These are phyloP conservation scores for Microbotryum saponariae DNA, from an alignment of 1,284 basidiomycete genomes.

Conservation along the genomic window DNA sequence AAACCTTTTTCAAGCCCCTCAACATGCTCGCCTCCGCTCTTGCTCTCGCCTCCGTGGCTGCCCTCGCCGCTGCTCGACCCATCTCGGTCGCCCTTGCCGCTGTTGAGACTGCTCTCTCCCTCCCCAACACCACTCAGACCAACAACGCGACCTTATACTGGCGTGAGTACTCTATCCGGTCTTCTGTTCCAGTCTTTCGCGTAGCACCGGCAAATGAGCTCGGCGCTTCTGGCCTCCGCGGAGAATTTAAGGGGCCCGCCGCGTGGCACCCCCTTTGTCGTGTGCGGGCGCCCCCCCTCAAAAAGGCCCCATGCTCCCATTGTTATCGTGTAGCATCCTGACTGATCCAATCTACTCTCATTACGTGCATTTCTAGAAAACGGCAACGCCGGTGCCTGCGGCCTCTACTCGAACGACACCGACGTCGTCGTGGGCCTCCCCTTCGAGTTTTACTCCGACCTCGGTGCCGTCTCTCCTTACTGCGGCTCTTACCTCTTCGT, in stretches of 20 bases:
- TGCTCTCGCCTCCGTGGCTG: slow-evolving; percentile 14
- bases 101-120: slow-evolving; percentile 10
- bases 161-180: slow-evolving; percentile 6
- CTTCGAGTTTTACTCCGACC: slow-evolving; percentile 25
- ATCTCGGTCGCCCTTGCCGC: neutral
- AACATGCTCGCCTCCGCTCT: neutral
- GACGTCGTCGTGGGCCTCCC: slow-evolving; percentile 29
- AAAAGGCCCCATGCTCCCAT: too few species aligned
- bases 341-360: too few species aligned
- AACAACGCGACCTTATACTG: slow-evolving; percentile 14
- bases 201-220: too few species aligned
- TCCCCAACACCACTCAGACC: slow-evolving; percentile 27
- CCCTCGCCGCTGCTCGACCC: slow-evolving; percentile 13
- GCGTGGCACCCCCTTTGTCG: too few species aligned
- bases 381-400: slow-evolving; percentile 29
- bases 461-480: slow-evolving; percentile 20
- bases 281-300: too few species aligned
- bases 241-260: too few species aligned
- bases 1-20: too few species aligned
- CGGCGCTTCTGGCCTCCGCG: too few species aligned
- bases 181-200: neutral
- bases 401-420: slow-evolving; percentile 15
- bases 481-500: slow-evolving; percentile 30
- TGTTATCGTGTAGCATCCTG: too few species aligned
- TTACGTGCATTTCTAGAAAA: slow-evolving; percentile 3